phyloP scores from a whole-genome alignment of 139 green algal species.

The Chlamydomonas sp. region DNA sequence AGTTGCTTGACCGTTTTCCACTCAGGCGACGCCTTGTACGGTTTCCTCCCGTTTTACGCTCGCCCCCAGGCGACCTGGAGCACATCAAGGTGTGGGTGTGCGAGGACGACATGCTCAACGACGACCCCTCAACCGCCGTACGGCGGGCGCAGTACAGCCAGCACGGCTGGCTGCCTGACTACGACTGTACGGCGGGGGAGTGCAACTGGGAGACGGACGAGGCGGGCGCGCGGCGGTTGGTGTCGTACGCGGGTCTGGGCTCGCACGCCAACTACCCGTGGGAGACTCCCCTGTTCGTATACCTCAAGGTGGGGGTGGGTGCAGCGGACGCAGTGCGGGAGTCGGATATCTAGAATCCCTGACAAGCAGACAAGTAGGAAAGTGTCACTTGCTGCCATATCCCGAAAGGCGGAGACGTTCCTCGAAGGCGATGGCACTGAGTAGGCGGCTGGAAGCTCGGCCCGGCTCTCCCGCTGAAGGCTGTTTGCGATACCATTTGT shows the following conservation, averaged over 20 bases:
- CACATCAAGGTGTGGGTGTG: conserved; percentile 33
- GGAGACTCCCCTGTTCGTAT: conserved; percentile 28
- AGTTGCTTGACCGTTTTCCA: too few relatives aligned
- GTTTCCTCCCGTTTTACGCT: too few relatives aligned
- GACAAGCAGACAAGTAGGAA: too few relatives aligned
- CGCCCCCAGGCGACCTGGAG: conserved; percentile 32
- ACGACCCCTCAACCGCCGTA: conserved; percentile 10
- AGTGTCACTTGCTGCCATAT: too few relatives aligned
- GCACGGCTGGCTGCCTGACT: conserved; percentile 35
- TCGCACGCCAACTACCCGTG: background rate
- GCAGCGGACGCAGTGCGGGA: too few relatives aligned
- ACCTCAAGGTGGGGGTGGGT: background rate
- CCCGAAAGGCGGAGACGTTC: too few relatives aligned
- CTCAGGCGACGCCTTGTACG: too few relatives aligned
- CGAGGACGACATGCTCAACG: conserved; percentile 8
- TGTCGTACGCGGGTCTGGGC: background rate
- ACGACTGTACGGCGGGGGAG: conserved; percentile 17
- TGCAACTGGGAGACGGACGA: conserved; percentile 2
- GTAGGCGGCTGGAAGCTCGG: too few relatives aligned
- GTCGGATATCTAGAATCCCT: too few relatives aligned
- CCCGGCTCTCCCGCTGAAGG: too few relatives aligned
- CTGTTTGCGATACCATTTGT: too few relatives aligned
- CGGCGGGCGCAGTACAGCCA: conserved; percentile 30
- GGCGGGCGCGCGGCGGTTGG: background rate
- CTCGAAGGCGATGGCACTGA: too few relatives aligned